phyloP scores from a whole-genome alignment of 495 filamentous ascomycete species.

The Penicillium angulare region DNA sequence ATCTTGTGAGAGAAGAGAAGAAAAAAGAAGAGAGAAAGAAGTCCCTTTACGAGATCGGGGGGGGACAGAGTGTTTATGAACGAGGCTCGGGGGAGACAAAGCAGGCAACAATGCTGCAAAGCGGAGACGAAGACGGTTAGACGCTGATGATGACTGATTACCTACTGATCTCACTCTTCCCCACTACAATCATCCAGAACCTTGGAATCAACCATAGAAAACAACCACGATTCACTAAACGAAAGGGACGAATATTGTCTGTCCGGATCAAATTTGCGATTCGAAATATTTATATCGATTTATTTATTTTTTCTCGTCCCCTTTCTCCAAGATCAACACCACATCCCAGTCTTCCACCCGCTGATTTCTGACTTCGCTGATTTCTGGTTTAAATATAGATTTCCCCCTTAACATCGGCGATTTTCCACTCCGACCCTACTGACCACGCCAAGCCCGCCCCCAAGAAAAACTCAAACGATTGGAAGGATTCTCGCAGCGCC shows the following conservation, averaged over 20 bases:
- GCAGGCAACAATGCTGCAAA: not conserved
- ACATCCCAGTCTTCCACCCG: not conserved
- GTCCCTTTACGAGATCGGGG: not conserved
- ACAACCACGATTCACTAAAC: not conserved
- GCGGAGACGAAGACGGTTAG: too few species aligned
- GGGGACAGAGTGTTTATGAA: not conserved
- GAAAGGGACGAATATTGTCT: not conserved
- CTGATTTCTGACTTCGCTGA: too few species aligned
- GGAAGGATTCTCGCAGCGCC: not conserved
- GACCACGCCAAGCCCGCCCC: not conserved
- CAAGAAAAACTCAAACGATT: too few species aligned
- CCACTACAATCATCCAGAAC: too few species aligned
- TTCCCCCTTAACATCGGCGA: not conserved
- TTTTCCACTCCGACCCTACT: not conserved
- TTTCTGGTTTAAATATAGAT: not conserved
- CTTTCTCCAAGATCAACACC: not conserved
- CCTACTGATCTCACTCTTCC: too few species aligned
- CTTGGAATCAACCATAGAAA: too few species aligned
- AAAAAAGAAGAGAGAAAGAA: not conserved
- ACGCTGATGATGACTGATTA: too few species aligned
- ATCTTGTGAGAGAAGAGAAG: not conserved
- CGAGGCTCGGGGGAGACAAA: not conserved
- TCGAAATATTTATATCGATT: not conserved
- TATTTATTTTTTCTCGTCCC: not conserved
- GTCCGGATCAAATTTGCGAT: not conserved